Base-by-base conservation (phyloP, 2,329 filamentous ascomycete genomes). In the Botrytis pseudocinerea region DNA sequence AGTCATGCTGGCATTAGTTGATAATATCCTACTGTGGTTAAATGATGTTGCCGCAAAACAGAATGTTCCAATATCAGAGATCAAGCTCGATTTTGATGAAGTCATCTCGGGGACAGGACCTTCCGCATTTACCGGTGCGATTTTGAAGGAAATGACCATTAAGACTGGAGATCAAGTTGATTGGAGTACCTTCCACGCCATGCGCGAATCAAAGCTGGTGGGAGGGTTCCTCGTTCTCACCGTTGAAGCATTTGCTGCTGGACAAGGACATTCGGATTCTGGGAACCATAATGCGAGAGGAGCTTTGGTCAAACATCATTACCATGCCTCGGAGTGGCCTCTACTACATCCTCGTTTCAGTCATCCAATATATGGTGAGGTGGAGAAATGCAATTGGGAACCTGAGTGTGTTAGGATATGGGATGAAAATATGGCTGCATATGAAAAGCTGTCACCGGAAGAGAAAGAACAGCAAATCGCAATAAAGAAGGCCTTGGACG, bases 311-410 rank as follows among this genome's bases (percentile, higher is more conserved):
- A 91, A 90, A 80, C 91, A 93, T 79, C 90, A 93, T 80, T 93
- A 92, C 78, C 91, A 93, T 80, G 91, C 91, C 0, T 93, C 90
- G 1, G 87, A 89, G 74, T 93, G 91, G 91, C 91, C 91, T 3
- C 87, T 86, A 70, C 84, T 84, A 4, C 91, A 93, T 79, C 90
- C 89, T 1, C 85, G 91, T 44, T 91, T 87, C 82, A 89, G 84
- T 64, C 91, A 93, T 79, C 90, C 90, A 1, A 87, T 90, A 70
- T 92, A 90, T 78, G 91, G 90, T 9, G 89, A 92, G 80, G 90
- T 93, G 0, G 91, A 93, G 80, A 84, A 86, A 76, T 93, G 91
- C 81, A 93, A 93, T 78, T 93, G 91, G 91, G 85, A 89, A 61
- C 80, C 83, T 8, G 87, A 89, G 7, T 93, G 91, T 77, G 89